phyloP scores from a whole-genome alignment of 306 rosid species.

The Cucumis cinereus region DNA sequence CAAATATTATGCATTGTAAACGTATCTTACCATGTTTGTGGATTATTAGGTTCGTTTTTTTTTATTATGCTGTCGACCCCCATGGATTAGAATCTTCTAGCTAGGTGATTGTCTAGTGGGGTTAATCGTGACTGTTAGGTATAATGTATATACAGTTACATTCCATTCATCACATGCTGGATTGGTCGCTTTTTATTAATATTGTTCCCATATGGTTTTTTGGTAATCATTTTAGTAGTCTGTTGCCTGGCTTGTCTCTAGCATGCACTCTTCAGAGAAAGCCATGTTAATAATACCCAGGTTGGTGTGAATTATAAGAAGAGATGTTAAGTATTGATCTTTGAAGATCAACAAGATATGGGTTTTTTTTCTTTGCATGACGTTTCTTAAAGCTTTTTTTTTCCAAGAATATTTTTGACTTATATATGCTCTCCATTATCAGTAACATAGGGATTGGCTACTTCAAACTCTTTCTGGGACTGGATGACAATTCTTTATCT shows the following conservation, averaged over 20 bases:
- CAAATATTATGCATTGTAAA: not conserved
- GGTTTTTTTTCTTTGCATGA: not conserved
- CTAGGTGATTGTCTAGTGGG: not conserved
- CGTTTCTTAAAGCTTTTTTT: not conserved
- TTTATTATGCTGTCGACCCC: not conserved
- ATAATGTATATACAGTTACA: not conserved
- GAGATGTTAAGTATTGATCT: not conserved
- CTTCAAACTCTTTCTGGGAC: not conserved
- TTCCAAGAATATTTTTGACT: not conserved
- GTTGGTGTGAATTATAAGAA: not conserved
- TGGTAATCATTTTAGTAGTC: not conserved
- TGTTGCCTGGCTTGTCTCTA: not conserved
- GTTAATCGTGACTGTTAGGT: not conserved
- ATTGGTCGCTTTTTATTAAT: not conserved
- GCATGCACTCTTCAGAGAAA: not conserved
- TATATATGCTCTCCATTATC: not conserved
- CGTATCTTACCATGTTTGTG: not conserved
- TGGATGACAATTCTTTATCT: not conserved
- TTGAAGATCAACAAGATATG: not conserved
- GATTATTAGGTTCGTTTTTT: not conserved
- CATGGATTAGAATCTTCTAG: not conserved
- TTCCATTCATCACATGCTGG: not conserved
- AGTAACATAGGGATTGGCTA: not conserved
- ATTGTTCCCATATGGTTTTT: not conserved
- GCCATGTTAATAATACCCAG: not conserved